Conservation (phyloP, 2,329 filamentous ascomycete genomes). For the Sclerotinia trifoliorum region DNA sequence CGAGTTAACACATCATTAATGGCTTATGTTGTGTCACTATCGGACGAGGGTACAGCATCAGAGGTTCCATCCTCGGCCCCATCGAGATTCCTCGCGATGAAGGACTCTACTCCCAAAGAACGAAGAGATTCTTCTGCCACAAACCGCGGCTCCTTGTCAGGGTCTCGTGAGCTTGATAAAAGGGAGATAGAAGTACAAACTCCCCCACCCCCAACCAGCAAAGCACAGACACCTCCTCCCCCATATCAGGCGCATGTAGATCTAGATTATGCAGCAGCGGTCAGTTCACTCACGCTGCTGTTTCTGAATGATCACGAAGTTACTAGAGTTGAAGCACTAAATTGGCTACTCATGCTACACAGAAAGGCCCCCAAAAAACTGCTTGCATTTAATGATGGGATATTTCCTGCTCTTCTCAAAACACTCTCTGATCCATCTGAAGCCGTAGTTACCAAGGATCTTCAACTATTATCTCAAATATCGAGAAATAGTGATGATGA, state of each 20-base stretch:
- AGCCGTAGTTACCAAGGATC: conserved; percentile 89
- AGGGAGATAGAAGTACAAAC: conserved; percentile 54
- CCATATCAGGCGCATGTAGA: conserved; percentile 58
- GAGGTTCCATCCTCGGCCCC: conserved; percentile 43
- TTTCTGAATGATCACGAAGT: conserved; percentile 97
- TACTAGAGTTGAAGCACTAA: conserved; percentile 87
- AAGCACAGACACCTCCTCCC: conserved; percentile 39
- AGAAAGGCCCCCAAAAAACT: conserved; percentile 91
- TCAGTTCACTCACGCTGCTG: conserved; percentile 86
- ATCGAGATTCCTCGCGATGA: conserved; percentile 46
- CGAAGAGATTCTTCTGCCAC: conserved; percentile 38
- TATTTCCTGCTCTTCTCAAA: conserved; percentile 92
- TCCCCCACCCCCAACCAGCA: conserved; percentile 43
- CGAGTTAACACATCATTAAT: conserved; percentile 88
- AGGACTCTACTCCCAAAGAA: conserved; percentile 37
- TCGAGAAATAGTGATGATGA: conserved; percentile 95
- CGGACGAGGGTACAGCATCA: conserved; percentile 57
- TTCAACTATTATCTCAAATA: conserved; percentile 92
- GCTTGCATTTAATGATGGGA: conserved; percentile 93
- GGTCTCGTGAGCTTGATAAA: conserved; percentile 50
- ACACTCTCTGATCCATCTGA: conserved; percentile 94
- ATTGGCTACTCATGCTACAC: conserved; percentile 97
- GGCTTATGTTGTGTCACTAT: conserved; percentile 89
- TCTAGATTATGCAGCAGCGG: conserved; percentile 93
- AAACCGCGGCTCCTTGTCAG: conserved; percentile 42